Evolutionary conservation across 148 eudicot species (phyloP), one percentile per base, ranked within the genome.

Genomic region (Bassia scoparia): DNA sequence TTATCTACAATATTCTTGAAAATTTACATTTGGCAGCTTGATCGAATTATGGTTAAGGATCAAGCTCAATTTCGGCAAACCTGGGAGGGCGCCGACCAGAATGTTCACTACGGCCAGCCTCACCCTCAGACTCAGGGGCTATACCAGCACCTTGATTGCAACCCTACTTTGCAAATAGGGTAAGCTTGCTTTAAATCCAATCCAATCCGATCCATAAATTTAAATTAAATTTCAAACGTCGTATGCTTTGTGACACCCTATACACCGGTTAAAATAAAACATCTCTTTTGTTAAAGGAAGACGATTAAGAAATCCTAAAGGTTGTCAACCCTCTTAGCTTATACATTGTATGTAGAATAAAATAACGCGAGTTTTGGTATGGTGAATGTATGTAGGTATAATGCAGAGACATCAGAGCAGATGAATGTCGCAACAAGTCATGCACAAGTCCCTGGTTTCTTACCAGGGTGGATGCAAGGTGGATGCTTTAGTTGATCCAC

Each of bases 101-200:
- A 81, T 72, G 84, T 77, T 68, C 71, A 80, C 34, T 90, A 70
- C 59, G 74, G 24, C 18, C 94, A 87, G 29, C 91, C 81, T 6
- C 88, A 84, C 61, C 49, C 88, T 76, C 98, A 90, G 17, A 81
- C 92, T 50, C 98, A 89, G 66, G 88, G 82, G 23, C 84, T 90
- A 81, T 90, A 87, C 77, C 97, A 93, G 69, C 85, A 94, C 63
- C 65, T 90, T 0, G 90, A 77, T 11, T 93, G 96, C 87, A 84
- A 85, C 73, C 82, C 94, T 74, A 81, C 73, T 71, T 75, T 90
- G 73, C 95, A 93, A 80, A 84, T 89, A 29, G 98, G 98, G 98
- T 93, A 88, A 31, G 38, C 66, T 2, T 30, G 35, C 67, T 9
- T n/a, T 14, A 2, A 37, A 63, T 10, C 0, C 7, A n/a, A 10